Percentiles rank a stretch among this genome's conserved stretches.
Conservation (phyloP, 768 basidiomycete genomes). For the Rhizopogon vulgaris region DNA sequence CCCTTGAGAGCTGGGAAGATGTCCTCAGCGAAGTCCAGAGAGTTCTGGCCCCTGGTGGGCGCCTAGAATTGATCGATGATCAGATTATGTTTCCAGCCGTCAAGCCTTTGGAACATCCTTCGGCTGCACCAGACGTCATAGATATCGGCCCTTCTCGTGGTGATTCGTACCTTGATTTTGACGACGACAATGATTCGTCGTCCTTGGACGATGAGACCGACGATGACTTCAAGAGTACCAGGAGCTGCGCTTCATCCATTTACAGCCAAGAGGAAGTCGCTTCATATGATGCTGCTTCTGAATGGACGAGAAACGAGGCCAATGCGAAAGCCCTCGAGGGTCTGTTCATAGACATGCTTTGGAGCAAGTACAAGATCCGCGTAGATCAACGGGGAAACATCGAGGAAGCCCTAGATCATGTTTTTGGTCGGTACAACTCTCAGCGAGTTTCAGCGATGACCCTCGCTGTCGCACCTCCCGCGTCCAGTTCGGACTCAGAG, state of each 20-base stretch:
- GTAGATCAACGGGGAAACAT: slow-evolving; percentile 47
- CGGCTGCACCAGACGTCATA: slow-evolving; percentile 4
- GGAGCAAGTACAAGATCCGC: slow-evolving; percentile 43
- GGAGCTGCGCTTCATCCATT: slow-evolving; percentile 20
- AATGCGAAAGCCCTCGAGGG: slow-evolving; percentile 46
- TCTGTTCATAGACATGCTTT: slow-evolving; percentile 56
- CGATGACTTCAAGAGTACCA: slow-evolving; percentile 27
- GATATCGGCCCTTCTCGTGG: background rate
- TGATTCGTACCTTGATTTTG: slow-evolving; percentile 17
- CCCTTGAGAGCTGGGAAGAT: slow-evolving; percentile 50
- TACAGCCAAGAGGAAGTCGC: slow-evolving; percentile 13
- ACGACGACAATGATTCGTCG: slow-evolving; percentile 6
- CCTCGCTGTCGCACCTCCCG: slow-evolving; percentile 51
- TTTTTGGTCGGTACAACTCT: slow-evolving; percentile 47
- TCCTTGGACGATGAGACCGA: slow-evolving; percentile 17
- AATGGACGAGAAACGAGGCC: slow-evolving; percentile 36
- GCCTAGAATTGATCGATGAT: slow-evolving; percentile 73
- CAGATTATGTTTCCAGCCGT: slow-evolving; percentile 58
- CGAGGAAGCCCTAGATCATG: slow-evolving; percentile 33
- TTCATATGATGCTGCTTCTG: slow-evolving; percentile 20
- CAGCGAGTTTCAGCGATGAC: slow-evolving; percentile 42
- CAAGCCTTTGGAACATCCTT: slow-evolving; percentile 17
- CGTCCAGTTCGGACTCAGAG: slow-evolving; percentile 7
- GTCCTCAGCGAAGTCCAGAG: slow-evolving; percentile 58
- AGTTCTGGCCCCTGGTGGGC: slow-evolving; percentile 53